phyloP scores from a whole-genome alignment of 352 stramenopile genomes.

The Phytopythium boreale region DNA sequence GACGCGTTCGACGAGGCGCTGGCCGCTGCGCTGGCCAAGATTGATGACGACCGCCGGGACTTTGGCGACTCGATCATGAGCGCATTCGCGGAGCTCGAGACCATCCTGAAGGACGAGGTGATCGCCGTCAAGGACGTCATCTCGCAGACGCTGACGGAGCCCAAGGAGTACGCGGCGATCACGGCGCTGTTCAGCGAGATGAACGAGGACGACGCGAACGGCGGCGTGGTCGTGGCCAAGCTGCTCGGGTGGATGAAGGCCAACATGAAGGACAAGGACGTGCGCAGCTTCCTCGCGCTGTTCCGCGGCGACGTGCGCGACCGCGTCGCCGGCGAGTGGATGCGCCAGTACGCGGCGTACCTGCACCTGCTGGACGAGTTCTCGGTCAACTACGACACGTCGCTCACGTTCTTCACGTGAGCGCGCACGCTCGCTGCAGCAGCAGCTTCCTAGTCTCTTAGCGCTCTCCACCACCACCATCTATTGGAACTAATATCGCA shows the following conservation, averaged over 20 bases:
- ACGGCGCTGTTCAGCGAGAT: constrained; percentile 62
- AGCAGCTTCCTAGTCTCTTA: background rate
- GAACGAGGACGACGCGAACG: constrained; percentile 39
- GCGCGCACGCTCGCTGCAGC: too few relatives aligned
- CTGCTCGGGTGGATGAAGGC: constrained; percentile 71
- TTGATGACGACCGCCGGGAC: constrained; percentile 46
- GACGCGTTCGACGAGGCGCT: constrained; percentile 56
- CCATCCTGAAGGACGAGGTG: constrained; percentile 51
- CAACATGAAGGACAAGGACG: constrained; percentile 41
- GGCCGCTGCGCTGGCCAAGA: constrained; percentile 38
- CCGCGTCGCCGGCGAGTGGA: constrained; percentile 62
- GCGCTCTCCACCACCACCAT: background rate
- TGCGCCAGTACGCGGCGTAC: constrained; percentile 62
- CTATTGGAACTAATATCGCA: background rate
- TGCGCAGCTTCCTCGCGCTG: constrained; percentile 46
- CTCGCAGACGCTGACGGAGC: constrained; percentile 44
- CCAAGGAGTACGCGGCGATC: constrained; percentile 58
- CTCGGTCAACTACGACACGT: constrained; percentile 53
- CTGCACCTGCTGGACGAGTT: constrained; percentile 67
- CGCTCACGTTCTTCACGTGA: constrained; percentile 68
- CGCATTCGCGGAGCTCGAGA: constrained; percentile 50
- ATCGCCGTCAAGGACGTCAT: constrained; percentile 49
- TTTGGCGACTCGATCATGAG: constrained; percentile 37
- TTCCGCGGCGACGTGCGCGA: constrained; percentile 53
- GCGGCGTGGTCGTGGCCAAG: constrained; percentile 54